These are phyloP conservation scores for Thalassiosira profunda DNA, from an alignment of 108 stramenopile species.

Conservation along the genomic window DNA sequence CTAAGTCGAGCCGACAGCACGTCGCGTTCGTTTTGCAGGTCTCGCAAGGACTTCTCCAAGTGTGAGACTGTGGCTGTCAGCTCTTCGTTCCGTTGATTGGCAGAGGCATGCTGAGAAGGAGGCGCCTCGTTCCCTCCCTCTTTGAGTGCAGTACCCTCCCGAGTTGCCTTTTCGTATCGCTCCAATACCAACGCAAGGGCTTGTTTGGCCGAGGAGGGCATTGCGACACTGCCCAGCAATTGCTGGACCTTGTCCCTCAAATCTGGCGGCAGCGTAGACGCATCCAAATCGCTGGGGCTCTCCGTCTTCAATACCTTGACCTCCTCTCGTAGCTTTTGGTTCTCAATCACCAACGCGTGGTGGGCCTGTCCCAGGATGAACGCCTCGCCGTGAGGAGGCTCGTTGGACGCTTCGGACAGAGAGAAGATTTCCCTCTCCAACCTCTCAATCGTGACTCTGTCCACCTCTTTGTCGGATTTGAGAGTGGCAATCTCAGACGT, in stretches of 20 bases:
- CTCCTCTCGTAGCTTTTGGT: conserved; percentile 8
- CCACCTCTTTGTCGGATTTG: conserved; percentile 46
- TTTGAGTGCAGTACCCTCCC: too few species aligned
- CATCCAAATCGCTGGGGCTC: conserved; percentile 5
- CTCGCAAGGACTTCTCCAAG: background rate
- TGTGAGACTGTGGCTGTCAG: background rate
- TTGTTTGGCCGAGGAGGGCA: too few species aligned
- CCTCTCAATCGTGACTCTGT: conserved; percentile 51
- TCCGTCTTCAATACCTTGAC: too few species aligned
- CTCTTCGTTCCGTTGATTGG: background rate
- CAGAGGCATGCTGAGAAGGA: too few species aligned
- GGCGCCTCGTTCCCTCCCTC: too few species aligned
- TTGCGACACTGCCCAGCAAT: too few species aligned
- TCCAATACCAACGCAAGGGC: too few species aligned
- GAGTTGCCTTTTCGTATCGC: too few species aligned
- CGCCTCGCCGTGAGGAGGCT: background rate
- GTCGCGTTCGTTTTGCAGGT: conserved; percentile 2
- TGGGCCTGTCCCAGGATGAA: background rate
- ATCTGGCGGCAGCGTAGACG: background rate
- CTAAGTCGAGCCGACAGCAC: background rate
- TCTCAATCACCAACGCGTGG: conserved; percentile 1
- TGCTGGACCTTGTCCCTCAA: too few species aligned
- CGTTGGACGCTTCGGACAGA: conserved; percentile 1
- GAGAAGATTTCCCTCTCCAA: conserved; percentile 52
- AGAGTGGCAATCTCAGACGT: conserved; percentile 36